A percentile compares a stretch with the other conserved stretches of the same genome.
phyloP scores from a whole-genome alignment of 163 green algal species.

The Chloromonas sp. region DNA sequence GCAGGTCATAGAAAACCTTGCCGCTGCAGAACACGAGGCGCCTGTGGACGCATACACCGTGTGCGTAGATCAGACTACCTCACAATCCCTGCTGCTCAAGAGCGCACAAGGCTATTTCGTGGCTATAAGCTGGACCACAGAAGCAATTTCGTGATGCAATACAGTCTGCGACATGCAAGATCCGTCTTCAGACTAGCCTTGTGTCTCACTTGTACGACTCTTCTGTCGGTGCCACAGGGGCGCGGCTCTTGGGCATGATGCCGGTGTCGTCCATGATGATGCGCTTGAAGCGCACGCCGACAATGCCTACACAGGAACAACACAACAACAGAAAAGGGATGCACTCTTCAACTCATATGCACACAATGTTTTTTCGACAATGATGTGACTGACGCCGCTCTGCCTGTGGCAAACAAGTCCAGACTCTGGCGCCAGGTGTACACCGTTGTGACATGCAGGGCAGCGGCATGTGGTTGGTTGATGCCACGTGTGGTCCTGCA shows the following conservation, averaged over 20 bases:
- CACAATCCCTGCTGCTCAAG: not conserved
- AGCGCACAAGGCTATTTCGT: not conserved
- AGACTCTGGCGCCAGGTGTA: too few relatives aligned
- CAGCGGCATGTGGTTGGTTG: too few relatives aligned
- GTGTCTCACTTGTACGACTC: constrained; percentile 20
- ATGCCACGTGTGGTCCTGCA: too few relatives aligned
- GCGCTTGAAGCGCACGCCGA: constrained; percentile 95
- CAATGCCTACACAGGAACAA: constrained; percentile 45
- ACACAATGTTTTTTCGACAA: not conserved
- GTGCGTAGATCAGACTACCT: constrained; percentile 12
- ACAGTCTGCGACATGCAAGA: too few relatives aligned
- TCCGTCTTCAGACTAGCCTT: not conserved
- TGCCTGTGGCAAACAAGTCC: too few relatives aligned
- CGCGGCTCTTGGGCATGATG: constrained; percentile 43
- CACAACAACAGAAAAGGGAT: not conserved
- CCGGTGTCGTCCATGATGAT: constrained; percentile 94
- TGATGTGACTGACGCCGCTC: too few relatives aligned
- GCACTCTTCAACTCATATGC: not conserved
- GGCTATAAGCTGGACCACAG: not conserved
- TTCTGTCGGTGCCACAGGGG: constrained; percentile 58
- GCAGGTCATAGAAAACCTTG: constrained; percentile 99
- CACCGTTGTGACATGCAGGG: too few relatives aligned
- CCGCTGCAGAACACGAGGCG: constrained; percentile 92
- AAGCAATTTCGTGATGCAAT: not conserved
- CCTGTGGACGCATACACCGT: constrained; percentile 27